A percentile compares a stretch with the other conserved stretches of the same genome.
Conservation (phyloP, 2,329 filamentous ascomycete genomes). For the Aspergillus brasiliensis region DNA sequence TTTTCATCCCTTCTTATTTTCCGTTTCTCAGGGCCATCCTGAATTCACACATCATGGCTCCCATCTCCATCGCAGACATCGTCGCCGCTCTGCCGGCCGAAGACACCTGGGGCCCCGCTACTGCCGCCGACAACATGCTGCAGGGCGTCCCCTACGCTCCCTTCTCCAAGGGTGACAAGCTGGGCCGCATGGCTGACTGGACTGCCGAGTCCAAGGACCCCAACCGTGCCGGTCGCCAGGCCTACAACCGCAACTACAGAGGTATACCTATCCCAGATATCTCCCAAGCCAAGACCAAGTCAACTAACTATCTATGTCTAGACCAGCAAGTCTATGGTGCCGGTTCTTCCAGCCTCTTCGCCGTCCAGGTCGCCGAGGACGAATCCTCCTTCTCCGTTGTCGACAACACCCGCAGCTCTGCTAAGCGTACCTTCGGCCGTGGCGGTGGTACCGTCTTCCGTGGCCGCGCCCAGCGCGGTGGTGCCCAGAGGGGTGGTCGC, state of each 20-base stretch:
- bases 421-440: constrained; percentile 79
- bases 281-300: not conserved
- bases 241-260: constrained; percentile 92
- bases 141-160: constrained; percentile 96
- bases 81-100: constrained; percentile 72
- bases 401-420: constrained; percentile 85
- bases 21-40: not conserved
- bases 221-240: constrained; percentile 74
- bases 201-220: constrained; percentile 79
- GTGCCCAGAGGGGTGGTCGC: constrained; percentile 71
- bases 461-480: constrained; percentile 74
- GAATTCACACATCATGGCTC: constrained; percentile 45
- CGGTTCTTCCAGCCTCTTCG: constrained; percentile 82
- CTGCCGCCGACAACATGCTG: constrained; percentile 82
- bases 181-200: constrained; percentile 99
- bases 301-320: constrained; percentile 39
- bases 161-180: constrained; percentile 97
- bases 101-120: constrained; percentile 84
- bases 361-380: constrained; percentile 88
- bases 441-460: constrained; percentile 90
- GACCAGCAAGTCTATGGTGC: constrained; percentile 97
- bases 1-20: not conserved
- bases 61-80: constrained; percentile 63
- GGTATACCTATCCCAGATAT: constrained; percentile 54
- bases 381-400: constrained; percentile 98